phyloP scores from a whole-genome alignment of 192 early-diverging fungal species.

The Backusella macrospora region DNA sequence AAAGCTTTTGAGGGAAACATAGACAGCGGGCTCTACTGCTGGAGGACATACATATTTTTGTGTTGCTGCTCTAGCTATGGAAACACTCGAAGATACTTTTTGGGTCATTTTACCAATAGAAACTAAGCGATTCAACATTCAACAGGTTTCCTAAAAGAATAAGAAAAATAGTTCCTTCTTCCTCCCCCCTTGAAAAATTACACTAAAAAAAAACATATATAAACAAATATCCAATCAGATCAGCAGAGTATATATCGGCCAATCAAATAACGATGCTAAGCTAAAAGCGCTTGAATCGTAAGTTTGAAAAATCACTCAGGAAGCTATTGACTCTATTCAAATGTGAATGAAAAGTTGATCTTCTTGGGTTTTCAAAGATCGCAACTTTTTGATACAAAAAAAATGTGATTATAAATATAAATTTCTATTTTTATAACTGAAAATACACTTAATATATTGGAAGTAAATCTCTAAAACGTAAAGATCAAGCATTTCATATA shows the following conservation, averaged over 20 bases:
- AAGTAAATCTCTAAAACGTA: not conserved
- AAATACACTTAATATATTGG: not conserved
- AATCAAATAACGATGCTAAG: not conserved
- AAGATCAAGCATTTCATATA: too few species aligned
- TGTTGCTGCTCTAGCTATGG: not conserved
- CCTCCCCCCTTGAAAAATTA: not conserved
- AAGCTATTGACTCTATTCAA: not conserved
- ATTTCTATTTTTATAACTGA: not conserved
- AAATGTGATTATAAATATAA: not conserved
- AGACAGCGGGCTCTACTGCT: not conserved
- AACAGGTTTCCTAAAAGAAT: slow-evolving; percentile 12
- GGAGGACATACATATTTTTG: not conserved
- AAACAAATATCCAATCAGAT: not conserved
- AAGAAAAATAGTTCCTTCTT: not conserved
- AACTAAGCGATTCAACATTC: not conserved
- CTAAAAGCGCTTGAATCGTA: not conserved
- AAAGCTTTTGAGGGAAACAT: not conserved
- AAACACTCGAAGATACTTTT: not conserved
- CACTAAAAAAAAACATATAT: slow-evolving; percentile 1
- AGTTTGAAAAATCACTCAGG: not conserved
- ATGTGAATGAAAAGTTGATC: not conserved
- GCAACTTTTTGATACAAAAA: not conserved
- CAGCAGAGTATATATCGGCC: not conserved
- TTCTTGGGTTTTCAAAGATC: not conserved
- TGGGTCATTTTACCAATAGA: slow-evolving; percentile 1